Conservation (phyloP, 495 filamentous ascomycete genomes). For the Thermochaetoides thermophila region DNA sequence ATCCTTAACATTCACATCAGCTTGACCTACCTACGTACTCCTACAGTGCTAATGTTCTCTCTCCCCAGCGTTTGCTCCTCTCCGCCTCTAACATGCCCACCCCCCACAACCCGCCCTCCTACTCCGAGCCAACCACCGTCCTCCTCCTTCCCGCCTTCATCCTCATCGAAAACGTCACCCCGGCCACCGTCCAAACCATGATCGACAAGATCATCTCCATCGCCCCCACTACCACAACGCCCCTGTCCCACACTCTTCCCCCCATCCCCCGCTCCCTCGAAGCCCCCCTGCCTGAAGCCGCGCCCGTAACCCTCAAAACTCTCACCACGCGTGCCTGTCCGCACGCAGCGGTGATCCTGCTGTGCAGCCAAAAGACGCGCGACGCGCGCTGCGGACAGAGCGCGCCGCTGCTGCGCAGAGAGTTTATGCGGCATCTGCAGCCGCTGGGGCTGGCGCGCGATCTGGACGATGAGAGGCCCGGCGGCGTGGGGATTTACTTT, state of each 20-base stretch:
- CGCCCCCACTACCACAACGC: slow-evolving; percentile 60
- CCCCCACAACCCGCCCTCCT: slow-evolving; percentile 41
- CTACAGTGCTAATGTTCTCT: neutral
- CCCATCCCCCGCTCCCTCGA: slow-evolving; percentile 24
- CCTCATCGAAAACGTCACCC: slow-evolving; percentile 73
- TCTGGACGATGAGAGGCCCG: slow-evolving; percentile 68
- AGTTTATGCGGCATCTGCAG: slow-evolving; percentile 81
- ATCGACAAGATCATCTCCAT: slow-evolving; percentile 56
- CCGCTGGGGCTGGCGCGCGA: slow-evolving; percentile 76
- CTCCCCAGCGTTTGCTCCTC: slow-evolving; percentile 60
- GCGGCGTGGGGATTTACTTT: slow-evolving; percentile 89
- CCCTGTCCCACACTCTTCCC: no score
- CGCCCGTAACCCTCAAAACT: slow-evolving; percentile 17
- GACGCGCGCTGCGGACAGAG: slow-evolving; percentile 91
- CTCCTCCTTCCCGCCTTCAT: slow-evolving; percentile 82
- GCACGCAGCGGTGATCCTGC: slow-evolving; percentile 73
- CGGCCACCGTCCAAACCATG: slow-evolving; percentile 54
- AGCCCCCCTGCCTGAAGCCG: slow-evolving; percentile 36
- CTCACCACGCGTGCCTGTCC: slow-evolving; percentile 57
- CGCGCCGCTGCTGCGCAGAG: slow-evolving; percentile 69
- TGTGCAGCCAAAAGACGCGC: slow-evolving; percentile 84
- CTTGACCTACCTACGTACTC: neutral
- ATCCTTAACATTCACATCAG: neutral
- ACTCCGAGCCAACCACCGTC: slow-evolving; percentile 58
- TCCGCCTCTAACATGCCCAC: slow-evolving; percentile 88